Evolutionary conservation across 2,329 filamentous ascomycete genomes (phyloP), one percentile per base, ranked within the genome.

Genomic region (Ceratocystis colombiana): DNA sequence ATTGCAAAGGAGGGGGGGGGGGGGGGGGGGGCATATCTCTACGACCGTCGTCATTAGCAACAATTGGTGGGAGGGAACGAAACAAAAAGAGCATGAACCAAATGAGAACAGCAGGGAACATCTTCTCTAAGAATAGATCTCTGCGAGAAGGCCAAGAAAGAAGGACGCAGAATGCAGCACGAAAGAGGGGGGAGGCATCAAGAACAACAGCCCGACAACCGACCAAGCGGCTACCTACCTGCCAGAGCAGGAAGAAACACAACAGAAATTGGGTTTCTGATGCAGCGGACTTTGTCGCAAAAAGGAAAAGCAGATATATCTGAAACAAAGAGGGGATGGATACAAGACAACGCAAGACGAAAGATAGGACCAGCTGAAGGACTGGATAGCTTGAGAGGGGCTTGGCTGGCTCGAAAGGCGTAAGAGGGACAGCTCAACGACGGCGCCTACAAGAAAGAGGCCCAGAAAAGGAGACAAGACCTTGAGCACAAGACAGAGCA

Each of bases 161-260:
- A 33, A 28, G n/a, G 48, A 20, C 46, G 17, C 33, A 50, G 12
- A 22, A 57, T 46, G 45, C 12, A 48, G 46, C 3, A 50, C 46
- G 46, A 50, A 37, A 22, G 46, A 50, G 7, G n/a, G 22, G 45
- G 45, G n/a, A 2, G 5, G 4, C n/a, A 22, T 20, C 46, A 50
- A 50, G 20, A 50, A 10, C n/a, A 20, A 20, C 3, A 50, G 46
- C 15, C 46, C 8, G 17, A 20, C 46, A 57, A 28, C 28, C 53
- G 53, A 28, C 53, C 53, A 57, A 57, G 53, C 53, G 53, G 53
- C 53, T 57, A 57, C 53, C n/a, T 50, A 12, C 46, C 20, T 50
- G 53, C 22, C 53, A 57, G 53, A 57, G 53, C n/a, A 30, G 15
- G 6, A 28, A 50, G 46, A 50, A 50, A 22, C n/a, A 20, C 17